These are phyloP conservation scores for Kalmanozyma brasiliensis DNA, from an alignment of 1,284 basidiomycete genomes.

Conservation along the genomic window DNA sequence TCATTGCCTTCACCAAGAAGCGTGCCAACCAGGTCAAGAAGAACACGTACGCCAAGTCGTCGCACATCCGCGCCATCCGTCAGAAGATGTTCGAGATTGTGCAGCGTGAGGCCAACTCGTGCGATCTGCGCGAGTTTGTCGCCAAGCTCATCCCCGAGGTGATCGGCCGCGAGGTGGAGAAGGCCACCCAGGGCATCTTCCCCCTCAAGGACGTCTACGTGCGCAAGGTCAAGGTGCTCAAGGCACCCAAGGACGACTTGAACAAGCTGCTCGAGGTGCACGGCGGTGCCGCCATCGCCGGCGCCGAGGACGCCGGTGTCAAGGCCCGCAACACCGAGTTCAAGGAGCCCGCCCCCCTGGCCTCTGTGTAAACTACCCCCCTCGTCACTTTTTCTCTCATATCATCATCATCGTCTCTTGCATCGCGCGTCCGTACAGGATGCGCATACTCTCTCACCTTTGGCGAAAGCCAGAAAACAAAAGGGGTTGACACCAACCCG, in stretches of 20 bases:
- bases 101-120: constrained; percentile 92
- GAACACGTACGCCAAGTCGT: constrained; percentile 96
- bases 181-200: constrained; percentile 94
- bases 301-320: constrained; percentile 82
- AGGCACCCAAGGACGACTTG: constrained; percentile 95
- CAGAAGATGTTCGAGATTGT: constrained; percentile 99
- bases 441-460: constrained; percentile 13
- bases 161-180: constrained; percentile 99
- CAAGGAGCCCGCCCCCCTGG: constrained; percentile 88
- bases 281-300: constrained; percentile 74
- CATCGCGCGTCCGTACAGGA: constrained; percentile 1
- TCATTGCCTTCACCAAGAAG: constrained; percentile 98
- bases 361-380: constrained; percentile 72
- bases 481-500: constrained; percentile 22
- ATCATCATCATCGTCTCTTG: constrained; percentile 13
- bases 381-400: background rate
- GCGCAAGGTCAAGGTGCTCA: constrained; percentile 91
- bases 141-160: constrained; percentile 99
- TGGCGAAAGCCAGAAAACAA: constrained; percentile 17
- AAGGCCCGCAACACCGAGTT: constrained; percentile 83
- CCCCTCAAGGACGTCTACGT: constrained; percentile 91
- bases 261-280: constrained; percentile 95
- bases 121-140: constrained; percentile 92
- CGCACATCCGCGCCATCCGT: constrained; percentile 96
- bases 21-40: constrained; percentile 96